Conservation (phyloP, 164 flowering plant genomes). For the Euptelea pleiosperma region DNA sequence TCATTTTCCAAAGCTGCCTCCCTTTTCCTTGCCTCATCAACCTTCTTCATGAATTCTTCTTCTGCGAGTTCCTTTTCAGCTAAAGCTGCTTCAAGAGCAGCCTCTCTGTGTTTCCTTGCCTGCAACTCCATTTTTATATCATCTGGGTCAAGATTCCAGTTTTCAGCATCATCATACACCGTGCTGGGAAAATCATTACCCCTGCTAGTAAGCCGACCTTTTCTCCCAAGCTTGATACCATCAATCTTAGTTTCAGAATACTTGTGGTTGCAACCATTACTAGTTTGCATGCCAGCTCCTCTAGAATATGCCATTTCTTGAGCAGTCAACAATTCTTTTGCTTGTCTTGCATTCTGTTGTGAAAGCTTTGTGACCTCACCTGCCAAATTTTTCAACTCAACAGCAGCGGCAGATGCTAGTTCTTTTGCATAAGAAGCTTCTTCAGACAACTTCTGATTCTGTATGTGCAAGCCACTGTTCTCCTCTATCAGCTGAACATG, state of each 20-base stretch:
- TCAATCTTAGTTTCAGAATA: slow-evolving; percentile 41
- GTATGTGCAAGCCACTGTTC: slow-evolving; percentile 79
- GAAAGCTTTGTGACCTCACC: slow-evolving; percentile 92
- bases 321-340: slow-evolving; percentile 70
- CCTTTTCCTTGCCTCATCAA: slow-evolving; percentile 75
- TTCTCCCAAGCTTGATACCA: slow-evolving; percentile 48
- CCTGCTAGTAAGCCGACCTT: slow-evolving; percentile 48
- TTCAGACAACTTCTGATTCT: slow-evolving; percentile 86
- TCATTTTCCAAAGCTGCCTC: slow-evolving; percentile 93
- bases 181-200: slow-evolving; percentile 43
- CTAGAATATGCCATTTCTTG: slow-evolving; percentile 58
- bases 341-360: slow-evolving; percentile 71
- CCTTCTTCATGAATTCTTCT: slow-evolving; percentile 63
- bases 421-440: slow-evolving; percentile 99
- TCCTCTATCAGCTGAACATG: slow-evolving; percentile 79
- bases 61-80: slow-evolving; percentile 77
- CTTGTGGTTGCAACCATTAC: slow-evolving; percentile 57
- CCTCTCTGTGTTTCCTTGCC: slow-evolving; percentile 81
- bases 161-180: slow-evolving; percentile 56
- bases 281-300: slow-evolving; percentile 31
- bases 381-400: slow-evolving; percentile 90
- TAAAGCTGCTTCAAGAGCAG: slow-evolving; percentile 81
- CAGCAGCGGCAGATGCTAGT: slow-evolving; percentile 99
- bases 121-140: slow-evolving; percentile 81
- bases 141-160: slow-evolving; percentile 72